Base-by-base conservation (phyloP, 2,329 filamentous ascomycete genomes). In the Fusarium clavum region DNA sequence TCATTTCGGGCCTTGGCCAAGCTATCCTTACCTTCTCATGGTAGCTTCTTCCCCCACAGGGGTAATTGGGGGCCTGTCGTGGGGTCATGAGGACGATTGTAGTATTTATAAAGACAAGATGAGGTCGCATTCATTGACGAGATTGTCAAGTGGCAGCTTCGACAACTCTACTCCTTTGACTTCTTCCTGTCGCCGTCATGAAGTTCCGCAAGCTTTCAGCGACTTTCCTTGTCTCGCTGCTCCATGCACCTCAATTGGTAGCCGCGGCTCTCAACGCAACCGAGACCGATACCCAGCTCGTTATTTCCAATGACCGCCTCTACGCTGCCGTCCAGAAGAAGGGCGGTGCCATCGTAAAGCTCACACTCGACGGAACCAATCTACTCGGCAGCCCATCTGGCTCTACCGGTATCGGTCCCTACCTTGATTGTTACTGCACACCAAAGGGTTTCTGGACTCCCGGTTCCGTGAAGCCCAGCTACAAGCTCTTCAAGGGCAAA, bases 361-460 rank as follows among this genome's bases (percentile, higher is more conserved):
- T 82, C 54, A 76, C 70, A 5, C 72, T 82, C 24, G 80, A 82
- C 44, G 78, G 77, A 27, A 77, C 79, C 52, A 84, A 90, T 66
- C 80, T 90, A 3, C 82, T 90, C 2, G 87, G 87, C 11, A 74
- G 70, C 27, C 64, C 65, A 18, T 76, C 73, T 11, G 76, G 76
- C 4, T 67, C 64, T 14, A 78, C 79, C 7, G 87, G 87, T 4
- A 81, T 84, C 27, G 85, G 86, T 0, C 86, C 87, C 3, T 89
- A 90, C 72, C 83, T 90, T 8, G 88, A 91, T 75, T 91, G 88
- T 75, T 88, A 90, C 77, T 91, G 88, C 73, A 86, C 82, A 0
- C 87, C 87, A 2, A 82, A 81, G 0, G 88, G 88, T 0, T 85
- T 85, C 72, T 91, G 87, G 79, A 90, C 87, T 0, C 86, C 88